These are phyloP conservation scores for Aegilops tauschii DNA, from an alignment of 176 grass and related monocot species.

Conservation along the genomic window DNA sequence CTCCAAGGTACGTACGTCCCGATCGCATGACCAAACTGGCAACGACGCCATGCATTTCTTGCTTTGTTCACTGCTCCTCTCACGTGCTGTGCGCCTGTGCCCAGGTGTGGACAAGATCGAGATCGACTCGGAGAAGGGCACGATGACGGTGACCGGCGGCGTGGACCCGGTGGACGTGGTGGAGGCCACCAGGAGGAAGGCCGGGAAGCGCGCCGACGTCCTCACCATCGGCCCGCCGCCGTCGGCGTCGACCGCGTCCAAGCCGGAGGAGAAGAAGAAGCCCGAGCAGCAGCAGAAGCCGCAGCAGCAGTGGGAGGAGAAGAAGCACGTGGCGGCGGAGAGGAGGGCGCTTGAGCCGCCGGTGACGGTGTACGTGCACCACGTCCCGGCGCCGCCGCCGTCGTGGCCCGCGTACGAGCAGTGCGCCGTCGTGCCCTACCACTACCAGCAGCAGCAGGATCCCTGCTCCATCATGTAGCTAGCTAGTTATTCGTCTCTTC, in stretches of 20 bases:
- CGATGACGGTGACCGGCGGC: conserved; percentile 53
- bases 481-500: not conserved
- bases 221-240: conserved; percentile 46
- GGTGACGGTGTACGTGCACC: conserved; percentile 32
- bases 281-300: conserved; percentile 23
- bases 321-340: conserved; percentile 4
- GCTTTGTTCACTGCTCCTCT: not conserved
- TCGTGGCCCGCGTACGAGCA: conserved; percentile 42
- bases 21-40: not conserved
- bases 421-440: conserved; percentile 15
- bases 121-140: conserved; percentile 61
- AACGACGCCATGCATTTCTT: not conserved
- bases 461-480: conserved; percentile 48
- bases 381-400: conserved; percentile 29
- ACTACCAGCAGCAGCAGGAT: conserved; percentile 3
- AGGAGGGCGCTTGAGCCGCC: conserved; percentile 17
- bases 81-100: not conserved
- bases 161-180: conserved; percentile 74
- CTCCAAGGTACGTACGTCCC: conserved; percentile 38
- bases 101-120: conserved; percentile 79
- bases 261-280: conserved; percentile 48
- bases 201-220: conserved; percentile 44
- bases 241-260: not conserved
- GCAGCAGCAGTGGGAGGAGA: not conserved
- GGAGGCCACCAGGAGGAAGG: conserved; percentile 58